Conservation (phyloP, 2,329 filamentous ascomycete genomes). For the Aspergillus bombycis region DNA sequence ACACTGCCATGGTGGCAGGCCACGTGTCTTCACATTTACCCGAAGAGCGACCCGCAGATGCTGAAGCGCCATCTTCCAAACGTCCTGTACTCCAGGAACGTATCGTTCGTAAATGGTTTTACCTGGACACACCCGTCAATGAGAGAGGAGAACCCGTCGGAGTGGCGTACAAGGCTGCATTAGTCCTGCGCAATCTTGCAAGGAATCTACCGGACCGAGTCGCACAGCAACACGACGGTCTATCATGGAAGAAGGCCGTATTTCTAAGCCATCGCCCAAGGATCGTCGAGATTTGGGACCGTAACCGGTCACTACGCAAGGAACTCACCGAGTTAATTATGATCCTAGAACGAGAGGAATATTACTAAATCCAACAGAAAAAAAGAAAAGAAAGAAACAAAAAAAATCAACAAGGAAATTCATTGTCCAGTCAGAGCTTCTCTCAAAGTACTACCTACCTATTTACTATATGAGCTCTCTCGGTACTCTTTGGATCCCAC, state of each 20-base stretch:
- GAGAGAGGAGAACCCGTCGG: conserved; percentile 48
- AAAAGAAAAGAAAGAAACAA: conserved; percentile 6
- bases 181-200: conserved; percentile 52
- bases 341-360: conserved; percentile 44
- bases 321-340: conserved; percentile 48
- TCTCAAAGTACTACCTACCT: not conserved
- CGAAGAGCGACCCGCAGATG: conserved; percentile 37
- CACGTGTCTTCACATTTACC: conserved; percentile 46
- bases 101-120: conserved; percentile 44
- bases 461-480: not conserved
- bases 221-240: conserved; percentile 30
- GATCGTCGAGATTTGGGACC: conserved; percentile 44
- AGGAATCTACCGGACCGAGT: conserved; percentile 43
- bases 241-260: conserved; percentile 44
- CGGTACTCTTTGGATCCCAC: not conserved
- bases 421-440: not conserved
- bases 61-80: conserved; percentile 38
- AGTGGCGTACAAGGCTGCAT: conserved; percentile 50
- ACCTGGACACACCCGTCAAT: conserved; percentile 46
- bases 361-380: conserved; percentile 28
- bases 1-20: conserved; percentile 42
- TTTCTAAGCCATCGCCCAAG: conserved; percentile 44
- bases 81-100: conserved; percentile 44
- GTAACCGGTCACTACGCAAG: conserved; percentile 45
- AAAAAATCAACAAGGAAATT: not conserved